Conservation (phyloP, 345 rosid species). For the Brassica incana region DNA sequence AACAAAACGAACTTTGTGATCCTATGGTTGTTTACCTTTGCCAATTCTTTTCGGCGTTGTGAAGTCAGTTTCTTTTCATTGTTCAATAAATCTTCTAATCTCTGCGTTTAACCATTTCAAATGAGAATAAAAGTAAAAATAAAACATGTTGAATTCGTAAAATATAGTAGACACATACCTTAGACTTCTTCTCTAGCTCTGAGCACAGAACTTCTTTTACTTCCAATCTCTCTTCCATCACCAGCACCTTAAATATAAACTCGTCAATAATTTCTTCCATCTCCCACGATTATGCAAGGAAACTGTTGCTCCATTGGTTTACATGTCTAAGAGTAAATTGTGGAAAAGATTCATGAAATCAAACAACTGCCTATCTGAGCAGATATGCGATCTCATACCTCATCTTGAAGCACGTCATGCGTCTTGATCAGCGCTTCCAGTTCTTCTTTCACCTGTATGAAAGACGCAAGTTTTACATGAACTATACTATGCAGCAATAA, state of each 20-base stretch:
- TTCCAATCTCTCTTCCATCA: conserved; percentile 52
- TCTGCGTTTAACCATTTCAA: conserved; percentile 49
- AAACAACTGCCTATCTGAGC: not conserved
- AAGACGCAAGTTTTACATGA: not conserved
- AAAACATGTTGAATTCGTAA: conserved; percentile 1
- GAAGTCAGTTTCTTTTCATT: conserved; percentile 65
- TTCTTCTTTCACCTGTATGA: conserved; percentile 59
- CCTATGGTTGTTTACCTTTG: conserved; percentile 52
- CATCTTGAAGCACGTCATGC: conserved; percentile 56
- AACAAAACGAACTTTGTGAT: not conserved
- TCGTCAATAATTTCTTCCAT: conserved; percentile 7
- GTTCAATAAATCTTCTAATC: conserved; percentile 67
- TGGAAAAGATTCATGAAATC: conserved; percentile 11
- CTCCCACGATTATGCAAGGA: not conserved
- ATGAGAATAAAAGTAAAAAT: conserved; percentile 30
- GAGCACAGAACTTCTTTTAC: conserved; percentile 50
- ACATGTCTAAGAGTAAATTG: not conserved
- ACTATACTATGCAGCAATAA: not conserved
- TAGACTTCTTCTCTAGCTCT: conserved; percentile 62
- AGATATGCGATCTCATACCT: conserved; percentile 47
- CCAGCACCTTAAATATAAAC: conserved; percentile 49
- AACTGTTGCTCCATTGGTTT: not conserved
- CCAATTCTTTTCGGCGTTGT: conserved; percentile 56
- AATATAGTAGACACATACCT: conserved; percentile 45
- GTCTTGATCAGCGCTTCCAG: conserved; percentile 51